Evolutionary conservation across 495 filamentous ascomycete genomes (phyloP).

Genomic region (Cryomyces antarcticus): DNA sequence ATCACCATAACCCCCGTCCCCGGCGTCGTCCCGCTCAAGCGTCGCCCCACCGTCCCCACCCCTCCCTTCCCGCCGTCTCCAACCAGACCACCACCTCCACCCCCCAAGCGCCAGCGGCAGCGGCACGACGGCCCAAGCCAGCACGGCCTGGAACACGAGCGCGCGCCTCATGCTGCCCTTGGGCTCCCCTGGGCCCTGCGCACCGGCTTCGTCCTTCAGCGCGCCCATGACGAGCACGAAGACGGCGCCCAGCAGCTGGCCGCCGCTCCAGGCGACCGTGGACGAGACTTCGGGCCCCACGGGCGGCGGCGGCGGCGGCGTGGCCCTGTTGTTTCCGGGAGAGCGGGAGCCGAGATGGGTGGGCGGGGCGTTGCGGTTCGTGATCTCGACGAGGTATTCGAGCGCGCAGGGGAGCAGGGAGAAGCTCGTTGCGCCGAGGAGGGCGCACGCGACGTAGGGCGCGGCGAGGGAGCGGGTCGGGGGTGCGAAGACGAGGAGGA

Average conservation of each 20-base stretch:
- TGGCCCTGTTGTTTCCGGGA: no score
- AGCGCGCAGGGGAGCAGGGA: conserved; percentile 62
- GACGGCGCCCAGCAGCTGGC: conserved; percentile 56
- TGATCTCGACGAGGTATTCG: conserved; percentile 72
- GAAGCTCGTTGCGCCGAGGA: conserved; percentile 71
- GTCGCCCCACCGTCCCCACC: no score
- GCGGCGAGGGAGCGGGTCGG: conserved; percentile 42
- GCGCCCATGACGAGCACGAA: conserved; percentile 72
- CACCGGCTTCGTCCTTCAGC: conserved; percentile 31
- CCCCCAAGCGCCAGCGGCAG: conserved; percentile 45
- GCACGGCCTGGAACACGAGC: conserved; percentile 57
- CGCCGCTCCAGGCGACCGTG: conserved; percentile 66
- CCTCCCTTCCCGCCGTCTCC: no score
- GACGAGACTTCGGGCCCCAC: conserved; percentile 72
- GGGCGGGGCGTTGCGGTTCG: no score
- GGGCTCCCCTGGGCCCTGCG: conserved; percentile 30
- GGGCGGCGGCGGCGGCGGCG: no score
- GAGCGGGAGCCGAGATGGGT: no score
- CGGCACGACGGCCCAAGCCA: conserved; percentile 43
- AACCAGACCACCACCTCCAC: no score
- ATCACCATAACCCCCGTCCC: no score
- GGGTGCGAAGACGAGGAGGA: conserved; percentile 68
- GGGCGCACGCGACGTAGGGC: conserved; percentile 41
- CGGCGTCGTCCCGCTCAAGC: no score
- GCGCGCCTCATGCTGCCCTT: conserved; percentile 48